Conservation (phyloP, 768 basidiomycete species). For the Boletus sp. region DNA sequence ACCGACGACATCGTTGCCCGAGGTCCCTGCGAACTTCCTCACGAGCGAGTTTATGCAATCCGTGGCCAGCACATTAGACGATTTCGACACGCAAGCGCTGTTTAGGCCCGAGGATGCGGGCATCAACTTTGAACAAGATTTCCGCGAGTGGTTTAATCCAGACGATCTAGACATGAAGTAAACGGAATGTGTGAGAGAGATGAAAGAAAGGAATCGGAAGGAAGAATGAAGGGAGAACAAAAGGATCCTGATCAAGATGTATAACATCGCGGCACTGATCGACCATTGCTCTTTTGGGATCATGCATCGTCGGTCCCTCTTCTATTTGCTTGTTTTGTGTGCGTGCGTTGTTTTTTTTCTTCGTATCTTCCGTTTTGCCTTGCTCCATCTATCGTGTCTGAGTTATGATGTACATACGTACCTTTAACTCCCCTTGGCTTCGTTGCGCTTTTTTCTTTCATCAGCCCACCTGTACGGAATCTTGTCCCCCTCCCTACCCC, state of each 20-base stretch:
- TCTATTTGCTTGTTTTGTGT: constrained; percentile 3
- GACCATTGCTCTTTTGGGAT: constrained; percentile 6
- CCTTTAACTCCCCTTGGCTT: neutral
- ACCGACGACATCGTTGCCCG: constrained; percentile 25
- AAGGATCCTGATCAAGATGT: constrained; percentile 5
- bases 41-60: constrained; percentile 45
- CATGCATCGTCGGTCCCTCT: constrained; percentile 8
- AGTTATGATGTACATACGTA: constrained; percentile 19
- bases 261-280: constrained; percentile 1
- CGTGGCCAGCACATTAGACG: constrained; percentile 39
- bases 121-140: constrained; percentile 69
- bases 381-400: constrained; percentile 12
- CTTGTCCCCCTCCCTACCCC: neutral
- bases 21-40: constrained; percentile 22
- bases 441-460: constrained; percentile 1
- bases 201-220: neutral
- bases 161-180: constrained; percentile 37
- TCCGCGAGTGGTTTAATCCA: constrained; percentile 72
- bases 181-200: neutral
- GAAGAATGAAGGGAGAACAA: neutral
- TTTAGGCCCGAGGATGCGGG: constrained; percentile 44
- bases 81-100: constrained; percentile 34
- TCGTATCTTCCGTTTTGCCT: constrained; percentile 2
- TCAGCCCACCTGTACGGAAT: constrained; percentile 11
- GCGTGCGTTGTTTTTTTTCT: constrained; percentile 2